phyloP scores from a whole-genome alignment of 345 rosid species.

The Dipteronia sinensis region DNA sequence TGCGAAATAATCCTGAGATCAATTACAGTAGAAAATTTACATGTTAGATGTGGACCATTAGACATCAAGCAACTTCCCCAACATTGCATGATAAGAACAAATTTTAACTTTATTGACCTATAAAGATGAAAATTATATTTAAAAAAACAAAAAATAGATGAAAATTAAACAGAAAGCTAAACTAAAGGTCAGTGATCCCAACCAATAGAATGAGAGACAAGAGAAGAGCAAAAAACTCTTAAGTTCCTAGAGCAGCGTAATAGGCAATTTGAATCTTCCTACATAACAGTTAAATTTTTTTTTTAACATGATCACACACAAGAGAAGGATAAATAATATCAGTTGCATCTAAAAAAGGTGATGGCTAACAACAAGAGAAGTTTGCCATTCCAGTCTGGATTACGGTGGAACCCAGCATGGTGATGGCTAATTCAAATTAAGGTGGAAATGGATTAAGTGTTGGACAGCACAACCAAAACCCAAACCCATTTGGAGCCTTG shows the following conservation, averaged over 20 bases:
- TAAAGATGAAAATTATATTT: background rate
- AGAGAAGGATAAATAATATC: background rate
- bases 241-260: background rate
- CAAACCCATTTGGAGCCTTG: background rate
- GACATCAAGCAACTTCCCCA: slow-evolving; percentile 1
- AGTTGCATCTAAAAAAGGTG: slow-evolving; percentile 4
- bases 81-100: background rate
- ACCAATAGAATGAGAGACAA: background rate
- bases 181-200: background rate
- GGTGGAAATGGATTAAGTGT: slow-evolving; percentile 2
- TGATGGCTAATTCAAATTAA: background rate
- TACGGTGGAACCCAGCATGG: too few species aligned
- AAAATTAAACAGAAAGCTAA: background rate
- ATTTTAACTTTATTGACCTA: background rate
- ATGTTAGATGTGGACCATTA: background rate
- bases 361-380: background rate
- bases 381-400: too few species aligned
- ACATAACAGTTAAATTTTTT: too few species aligned
- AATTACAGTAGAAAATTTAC: slow-evolving; percentile 1
- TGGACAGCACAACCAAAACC: slow-evolving; percentile 2
- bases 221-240: background rate
- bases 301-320: background rate
- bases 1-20: slow-evolving; percentile 73
- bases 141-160: background rate
- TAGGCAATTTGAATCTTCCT: background rate